Evolutionary conservation across 768 basidiomycete species (phyloP), one percentile per base, ranked within the genome.

Genomic region (Xerocomus brunneocitrinus): DNA sequence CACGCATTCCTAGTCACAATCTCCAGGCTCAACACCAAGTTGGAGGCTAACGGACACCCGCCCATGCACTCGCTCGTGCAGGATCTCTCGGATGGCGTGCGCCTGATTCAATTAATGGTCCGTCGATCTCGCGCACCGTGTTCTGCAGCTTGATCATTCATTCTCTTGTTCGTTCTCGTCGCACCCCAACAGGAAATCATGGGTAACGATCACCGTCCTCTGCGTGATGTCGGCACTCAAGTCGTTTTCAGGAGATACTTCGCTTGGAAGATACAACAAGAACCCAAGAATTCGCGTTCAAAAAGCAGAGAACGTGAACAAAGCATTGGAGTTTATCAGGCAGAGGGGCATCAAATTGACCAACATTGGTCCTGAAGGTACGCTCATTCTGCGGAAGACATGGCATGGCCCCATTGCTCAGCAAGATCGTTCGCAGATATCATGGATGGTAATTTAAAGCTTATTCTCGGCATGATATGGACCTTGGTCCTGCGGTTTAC

Each of bases 401-500:
- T 49, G 3, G 1, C n/a, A 40, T 16, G 34, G 22, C 4, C 25
- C 19, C 28, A 16, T 46, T 49, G 30, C 60, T 54, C 39, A 58
- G 32, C 30, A 38, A 38, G 4, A 47, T 49, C 39, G 49, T 50
- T 35, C 47, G n/a, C 55, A 95, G 95, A 98, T 69, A 97, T 98
- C 67, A 94, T 99, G 52, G 97, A 99, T 69, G 95, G 95, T n/a
- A 97, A 95, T 69, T 71, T 95, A 58, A 99, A 98, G 72, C 87
- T 99, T 51, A 98, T 95, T 48, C 81, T 98, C n/a, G 95, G 93
- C 31, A 92, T 95, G 95, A 98, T 99, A 59, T 98, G 97, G 97
- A 95, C 92, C 0, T 80, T 98, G 35, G 94, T 99, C 64, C 79
- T 98, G 31, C 87, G 95, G 12, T 98, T 98, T 70, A 97, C 95